phyloP scores from a whole-genome alignment of 2,329 filamentous ascomycete species.

The Ampelomyces quisqualis region DNA sequence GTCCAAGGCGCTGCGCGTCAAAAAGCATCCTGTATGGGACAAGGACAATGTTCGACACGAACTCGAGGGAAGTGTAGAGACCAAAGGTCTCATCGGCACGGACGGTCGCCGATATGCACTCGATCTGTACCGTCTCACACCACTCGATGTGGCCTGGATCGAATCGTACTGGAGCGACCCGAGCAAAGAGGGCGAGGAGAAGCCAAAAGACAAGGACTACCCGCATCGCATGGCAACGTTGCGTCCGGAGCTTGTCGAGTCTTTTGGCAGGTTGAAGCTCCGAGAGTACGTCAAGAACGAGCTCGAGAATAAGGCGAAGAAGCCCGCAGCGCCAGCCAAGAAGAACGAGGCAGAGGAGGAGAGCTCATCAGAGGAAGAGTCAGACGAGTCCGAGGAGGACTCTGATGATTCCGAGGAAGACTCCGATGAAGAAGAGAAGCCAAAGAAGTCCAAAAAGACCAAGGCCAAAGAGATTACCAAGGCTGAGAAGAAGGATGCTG shows the following conservation, averaged over 20 bases:
- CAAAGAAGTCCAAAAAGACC: conserved; percentile 11
- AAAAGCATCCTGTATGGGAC: conserved; percentile 96
- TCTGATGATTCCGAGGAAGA: conserved; percentile 53
- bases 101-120: conserved; percentile 97
- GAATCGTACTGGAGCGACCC: conserved; percentile 65
- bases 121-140: conserved; percentile 91
- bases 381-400: conserved; percentile 21
- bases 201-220: conserved; percentile 60
- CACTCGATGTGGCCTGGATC: conserved; percentile 86
- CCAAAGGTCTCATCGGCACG: conserved; percentile 94
- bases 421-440: conserved; percentile 61
- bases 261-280: conserved; percentile 81
- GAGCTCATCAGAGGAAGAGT: conserved; percentile 20
- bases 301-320: conserved; percentile 51
- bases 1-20: conserved; percentile 85
- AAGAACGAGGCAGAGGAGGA: conserved; percentile 42
- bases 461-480: conserved; percentile 21
- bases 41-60: conserved; percentile 90
- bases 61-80: conserved; percentile 93
- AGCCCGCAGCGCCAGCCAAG: conserved; percentile 43
- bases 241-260: conserved; percentile 84
- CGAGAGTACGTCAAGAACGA: conserved; percentile 84
- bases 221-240: conserved; percentile 96
- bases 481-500: conserved; percentile 18
- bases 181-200: conserved; percentile 49